These are phyloP conservation scores for Penicillium hordei DNA, from an alignment of 2,329 filamentous ascomycete genomes.

Conservation along the genomic window DNA sequence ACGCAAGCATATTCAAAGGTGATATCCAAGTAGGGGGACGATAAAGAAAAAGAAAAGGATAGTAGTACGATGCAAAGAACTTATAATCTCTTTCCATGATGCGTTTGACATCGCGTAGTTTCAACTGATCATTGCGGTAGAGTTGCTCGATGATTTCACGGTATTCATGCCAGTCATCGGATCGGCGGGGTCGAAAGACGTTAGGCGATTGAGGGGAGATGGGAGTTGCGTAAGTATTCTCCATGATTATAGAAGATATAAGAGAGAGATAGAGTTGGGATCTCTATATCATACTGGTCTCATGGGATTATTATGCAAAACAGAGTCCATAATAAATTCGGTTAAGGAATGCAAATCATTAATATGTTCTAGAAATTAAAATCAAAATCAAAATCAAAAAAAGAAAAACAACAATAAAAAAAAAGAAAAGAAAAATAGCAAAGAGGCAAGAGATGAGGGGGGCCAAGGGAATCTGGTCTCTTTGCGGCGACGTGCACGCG, in stretches of 20 bases:
- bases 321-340: constrained; percentile 3
- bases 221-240: constrained; percentile 15
- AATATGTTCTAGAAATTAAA: constrained; percentile 1
- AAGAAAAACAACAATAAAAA: neutral
- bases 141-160: constrained; percentile 38
- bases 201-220: constrained; percentile 15
- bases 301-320: neutral
- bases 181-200: constrained; percentile 37
- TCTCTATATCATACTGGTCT: constrained; percentile 4
- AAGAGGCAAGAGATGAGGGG: constrained; percentile 16
- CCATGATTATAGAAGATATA: constrained; percentile 12
- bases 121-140: constrained; percentile 38
- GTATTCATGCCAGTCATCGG: constrained; percentile 40
- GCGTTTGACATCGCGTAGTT: constrained; percentile 38
- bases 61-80: constrained; percentile 37
- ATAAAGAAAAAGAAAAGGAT: constrained; percentile 12
- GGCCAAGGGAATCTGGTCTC: constrained; percentile 27
- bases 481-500: constrained; percentile 37
- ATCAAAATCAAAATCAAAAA: neutral
- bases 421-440: neutral
- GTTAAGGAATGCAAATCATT: constrained; percentile 8
- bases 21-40: constrained; percentile 1
- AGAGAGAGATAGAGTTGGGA: neutral
- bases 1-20: constrained; percentile 1
- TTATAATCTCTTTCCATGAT: constrained; percentile 40